Evolutionary conservation across 208 protist species (phyloP).

Genomic region (Crithidia expoeki): DNA sequence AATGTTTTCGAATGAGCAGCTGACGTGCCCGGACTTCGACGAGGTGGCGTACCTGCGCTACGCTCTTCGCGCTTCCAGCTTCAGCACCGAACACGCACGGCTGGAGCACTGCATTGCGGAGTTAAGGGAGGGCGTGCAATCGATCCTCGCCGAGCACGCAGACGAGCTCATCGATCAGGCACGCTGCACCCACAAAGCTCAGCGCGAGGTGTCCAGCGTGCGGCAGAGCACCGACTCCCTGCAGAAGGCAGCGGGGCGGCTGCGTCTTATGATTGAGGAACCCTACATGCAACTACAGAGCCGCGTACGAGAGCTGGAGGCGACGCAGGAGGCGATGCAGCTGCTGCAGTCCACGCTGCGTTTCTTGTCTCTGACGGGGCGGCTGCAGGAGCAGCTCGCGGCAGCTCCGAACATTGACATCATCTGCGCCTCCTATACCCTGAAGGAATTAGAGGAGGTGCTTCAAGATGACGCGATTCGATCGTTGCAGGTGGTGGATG

Average conservation of each 20-base stretch:
- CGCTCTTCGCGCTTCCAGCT: conserved; percentile 53
- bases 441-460: conserved; percentile 73
- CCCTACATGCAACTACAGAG: conserved; percentile 58
- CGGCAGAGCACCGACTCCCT: conserved; percentile 60
- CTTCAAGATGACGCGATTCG: conserved; percentile 40
- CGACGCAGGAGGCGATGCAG: conserved; percentile 52
- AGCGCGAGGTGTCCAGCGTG: conserved; percentile 53
- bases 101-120: conserved; percentile 55
- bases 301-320: conserved; percentile 63
- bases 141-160: conserved; percentile 57
- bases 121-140: conserved; percentile 51
- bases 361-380: conserved; percentile 54
- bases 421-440: conserved; percentile 59
- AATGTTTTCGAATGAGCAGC: conserved; percentile 76
- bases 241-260: conserved; percentile 48
- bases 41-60: conserved; percentile 81
- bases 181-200: conserved; percentile 55
- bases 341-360: conserved; percentile 56
- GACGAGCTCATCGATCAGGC: conserved; percentile 71
- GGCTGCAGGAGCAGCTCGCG: conserved; percentile 54
- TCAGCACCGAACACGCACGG: conserved; percentile 53
- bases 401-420: conserved; percentile 38
- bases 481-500: conserved; percentile 67
- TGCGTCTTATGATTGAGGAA: conserved; percentile 74
- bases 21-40: conserved; percentile 78